Percentiles rank a stretch among this genome's conserved stretches.
Conservation (phyloP, 345 rosid species). For the Dimocarpus longan region DNA sequence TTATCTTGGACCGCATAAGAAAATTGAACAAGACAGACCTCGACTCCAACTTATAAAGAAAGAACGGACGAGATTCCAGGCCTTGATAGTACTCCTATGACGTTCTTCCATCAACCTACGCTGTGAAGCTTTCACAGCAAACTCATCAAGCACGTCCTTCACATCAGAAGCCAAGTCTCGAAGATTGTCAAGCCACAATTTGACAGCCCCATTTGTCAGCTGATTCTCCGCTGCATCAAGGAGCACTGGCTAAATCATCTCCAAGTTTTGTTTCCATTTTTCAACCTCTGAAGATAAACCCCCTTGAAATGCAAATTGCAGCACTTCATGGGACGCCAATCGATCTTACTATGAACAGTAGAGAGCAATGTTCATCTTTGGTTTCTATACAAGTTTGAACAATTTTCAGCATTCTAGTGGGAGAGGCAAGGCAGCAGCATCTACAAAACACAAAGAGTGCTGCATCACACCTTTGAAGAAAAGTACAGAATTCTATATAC, state of each 20-base stretch:
- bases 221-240: background rate
- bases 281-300: background rate
- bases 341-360: no score
- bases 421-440: no score
- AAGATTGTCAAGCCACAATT: background rate
- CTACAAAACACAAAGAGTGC: no score
- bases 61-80: background rate
- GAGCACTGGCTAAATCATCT: background rate
- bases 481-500: no score
- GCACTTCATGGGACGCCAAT: no score
- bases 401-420: no score
- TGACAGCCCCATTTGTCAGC: background rate
- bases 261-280: background rate
- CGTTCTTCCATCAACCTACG: background rate
- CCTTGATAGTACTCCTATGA: background rate
- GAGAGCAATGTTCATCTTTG: no score
- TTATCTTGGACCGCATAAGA: background rate
- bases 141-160: constrained; percentile 6
- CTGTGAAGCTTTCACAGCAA: background rate
- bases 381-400: no score
- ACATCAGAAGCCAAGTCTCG: constrained; percentile 1
- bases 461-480: no score
- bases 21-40: background rate
- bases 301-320: no score
- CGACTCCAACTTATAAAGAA: background rate